Conservation (phyloP, 495 filamentous ascomycete species). For the Aspergillus cavernicola region DNA sequence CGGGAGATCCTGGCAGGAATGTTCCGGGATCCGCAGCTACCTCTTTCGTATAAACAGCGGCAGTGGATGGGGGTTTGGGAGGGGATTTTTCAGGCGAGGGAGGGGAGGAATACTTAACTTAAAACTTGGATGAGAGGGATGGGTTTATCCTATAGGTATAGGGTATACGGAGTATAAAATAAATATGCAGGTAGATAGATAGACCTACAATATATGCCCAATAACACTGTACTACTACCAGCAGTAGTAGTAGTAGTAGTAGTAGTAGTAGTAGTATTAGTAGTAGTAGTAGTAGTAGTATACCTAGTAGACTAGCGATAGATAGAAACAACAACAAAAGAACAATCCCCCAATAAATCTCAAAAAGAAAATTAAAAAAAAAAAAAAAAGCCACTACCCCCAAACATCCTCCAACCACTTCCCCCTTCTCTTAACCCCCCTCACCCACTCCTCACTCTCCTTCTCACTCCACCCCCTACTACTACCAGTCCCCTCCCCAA, state of each 20-base stretch:
- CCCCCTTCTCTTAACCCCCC: constrained; percentile 39
- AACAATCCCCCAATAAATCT: no score
- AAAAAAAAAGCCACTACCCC: constrained; percentile 23
- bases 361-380: not conserved
- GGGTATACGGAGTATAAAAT: no score
- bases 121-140: no score
- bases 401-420: constrained; percentile 54
- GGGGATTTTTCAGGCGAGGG: constrained; percentile 26
- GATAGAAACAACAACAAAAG: no score
- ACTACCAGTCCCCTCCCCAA: constrained; percentile 21
- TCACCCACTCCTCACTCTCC: constrained; percentile 38
- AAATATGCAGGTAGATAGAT: no score
- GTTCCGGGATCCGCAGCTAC: constrained; percentile 69
- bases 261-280: no score
- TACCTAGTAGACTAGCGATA: no score
- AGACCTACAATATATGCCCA: no score
- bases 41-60: constrained; percentile 59
- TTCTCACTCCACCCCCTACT: constrained; percentile 36
- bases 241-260: no score
- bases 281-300: no score
- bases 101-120: not conserved
- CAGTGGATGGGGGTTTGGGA: constrained; percentile 74
- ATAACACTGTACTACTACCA: no score
- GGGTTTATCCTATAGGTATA: no score
- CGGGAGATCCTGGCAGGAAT: constrained; percentile 65